Evolutionary conservation across 768 basidiomycete genomes (phyloP), one percentile per base, ranked within the genome.

Genomic region (Mycena latifolia): DNA sequence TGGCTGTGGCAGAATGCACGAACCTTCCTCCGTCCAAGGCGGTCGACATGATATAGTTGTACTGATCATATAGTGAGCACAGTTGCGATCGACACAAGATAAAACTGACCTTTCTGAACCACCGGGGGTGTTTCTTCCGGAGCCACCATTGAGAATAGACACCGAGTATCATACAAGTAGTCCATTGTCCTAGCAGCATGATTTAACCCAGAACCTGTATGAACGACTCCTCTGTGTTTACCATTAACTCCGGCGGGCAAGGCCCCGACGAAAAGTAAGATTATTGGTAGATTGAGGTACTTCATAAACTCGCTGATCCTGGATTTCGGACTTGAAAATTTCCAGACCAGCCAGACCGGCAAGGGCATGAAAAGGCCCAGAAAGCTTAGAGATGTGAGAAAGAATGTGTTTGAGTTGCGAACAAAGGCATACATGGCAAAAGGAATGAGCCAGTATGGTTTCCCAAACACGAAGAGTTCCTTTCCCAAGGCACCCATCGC

Each of bases 401-500:
- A 33, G 20, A 4, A 43, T 11, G n/a, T 37, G n/a, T n/a, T n/a
- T n/a, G n/a, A n/a, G 28, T 39, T 55, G n/a, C n/a, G 28, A 31
- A 33, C 17, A 52, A 35, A 14, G 14, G 71, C 74, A 12, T 68
- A 82, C 79, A 87, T 86, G 7, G 78, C 79, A 63, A 84, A 81
- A 5, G 86, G 81, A 66, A 87, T 76, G 28, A 84, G 73, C 78
- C 77, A 80, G 67, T 78, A 79, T 31, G 84, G 82, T 81, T 84
- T 84, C 27, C 82, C 83, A 68, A 77, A 78, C 5, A 79, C 80
- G 75, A 80, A 89, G 20, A 90, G 82, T 55, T 88, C 83, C 54
- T 80, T 79, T 47, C 85, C 83, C 4, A 86, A 75, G 3, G 85
- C 86, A 29, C 86, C 86, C 83, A 86, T 85, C 0, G 86, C 85